Conservation (phyloP, 106 monocot genomes). For the Xerophyta viscosa region DNA sequence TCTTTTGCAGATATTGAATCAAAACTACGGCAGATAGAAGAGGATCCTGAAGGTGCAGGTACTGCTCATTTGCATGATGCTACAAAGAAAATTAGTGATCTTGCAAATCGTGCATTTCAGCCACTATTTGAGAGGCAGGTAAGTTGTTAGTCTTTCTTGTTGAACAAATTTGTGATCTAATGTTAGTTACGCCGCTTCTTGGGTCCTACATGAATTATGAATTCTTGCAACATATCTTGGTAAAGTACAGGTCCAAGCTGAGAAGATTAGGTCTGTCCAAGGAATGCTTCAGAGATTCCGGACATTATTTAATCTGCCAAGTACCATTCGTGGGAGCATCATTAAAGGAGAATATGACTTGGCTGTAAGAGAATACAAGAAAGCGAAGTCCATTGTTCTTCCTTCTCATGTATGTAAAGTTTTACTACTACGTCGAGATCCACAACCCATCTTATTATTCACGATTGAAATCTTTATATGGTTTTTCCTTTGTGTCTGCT, state of each 20-base stretch:
- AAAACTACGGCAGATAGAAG: conserved; percentile 90
- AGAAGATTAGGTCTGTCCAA: conserved; percentile 99
- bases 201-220: no score
- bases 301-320: conserved; percentile 93
- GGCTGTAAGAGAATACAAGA: conserved; percentile 98
- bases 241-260: conserved; percentile 77
- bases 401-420: conserved; percentile 92
- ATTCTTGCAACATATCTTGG: no score
- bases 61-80: conserved; percentile 66
- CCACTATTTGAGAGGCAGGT: conserved; percentile 99
- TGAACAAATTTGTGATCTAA: background rate
- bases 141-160: background rate
- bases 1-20: conserved; percentile 94
- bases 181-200: no score
- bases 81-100: conserved; percentile 59
- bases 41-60: conserved; percentile 97
- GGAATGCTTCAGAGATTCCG: conserved; percentile 99
- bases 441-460: no score
- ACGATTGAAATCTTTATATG: no score
- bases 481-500: no score
- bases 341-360: conserved; percentile 98
- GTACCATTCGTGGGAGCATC: conserved; percentile 85
- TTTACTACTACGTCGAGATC: no score
- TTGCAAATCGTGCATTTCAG: conserved; percentile 94
- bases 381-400: conserved; percentile 99